These are phyloP conservation scores for Yamadazyma kanchanaburiensis DNA, from an alignment of 1,139 yeast genomes.

Conservation along the genomic window DNA sequence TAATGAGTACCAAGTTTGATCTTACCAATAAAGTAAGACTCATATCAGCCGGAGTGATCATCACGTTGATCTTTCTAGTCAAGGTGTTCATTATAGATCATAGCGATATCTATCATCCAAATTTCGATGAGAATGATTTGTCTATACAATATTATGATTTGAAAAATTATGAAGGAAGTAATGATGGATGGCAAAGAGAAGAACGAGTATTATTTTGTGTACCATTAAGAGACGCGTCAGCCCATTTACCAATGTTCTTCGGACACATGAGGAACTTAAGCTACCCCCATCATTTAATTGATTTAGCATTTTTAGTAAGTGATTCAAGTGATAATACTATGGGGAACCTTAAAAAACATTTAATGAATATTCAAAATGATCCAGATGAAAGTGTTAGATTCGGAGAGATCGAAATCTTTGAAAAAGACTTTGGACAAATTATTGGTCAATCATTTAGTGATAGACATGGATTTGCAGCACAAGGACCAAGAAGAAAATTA, in stretches of 20 bases:
- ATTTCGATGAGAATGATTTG: slow-evolving; percentile 18
- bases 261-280: slow-evolving; percentile 55
- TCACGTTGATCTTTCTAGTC: slow-evolving; percentile 5
- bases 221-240: slow-evolving; percentile 59
- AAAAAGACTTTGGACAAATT: slow-evolving; percentile 51
- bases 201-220: slow-evolving; percentile 57
- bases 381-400: slow-evolving; percentile 40
- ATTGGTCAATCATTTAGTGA: slow-evolving; percentile 53
- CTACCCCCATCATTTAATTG: slow-evolving; percentile 55
- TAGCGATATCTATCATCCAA: slow-evolving; percentile 19
- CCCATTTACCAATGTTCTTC: slow-evolving; percentile 63
- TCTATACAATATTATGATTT: slow-evolving; percentile 44
- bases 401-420: slow-evolving; percentile 56
- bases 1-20: slow-evolving; percentile 6
- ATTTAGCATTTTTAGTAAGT: slow-evolving; percentile 55
- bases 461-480: slow-evolving; percentile 53
- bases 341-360: slow-evolving; percentile 42
- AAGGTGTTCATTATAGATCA: slow-evolving; percentile 7
- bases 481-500: slow-evolving; percentile 51
- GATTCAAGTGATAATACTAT: slow-evolving; percentile 58
- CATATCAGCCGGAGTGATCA: slow-evolving; percentile 6
- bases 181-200: slow-evolving; percentile 53
- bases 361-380: slow-evolving; percentile 42
- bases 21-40: slow-evolving; percentile 7
- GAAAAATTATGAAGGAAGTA: slow-evolving; percentile 37